Base-by-base conservation (phyloP, 805 yeast species). In the Kuraishia floccosa region DNA sequence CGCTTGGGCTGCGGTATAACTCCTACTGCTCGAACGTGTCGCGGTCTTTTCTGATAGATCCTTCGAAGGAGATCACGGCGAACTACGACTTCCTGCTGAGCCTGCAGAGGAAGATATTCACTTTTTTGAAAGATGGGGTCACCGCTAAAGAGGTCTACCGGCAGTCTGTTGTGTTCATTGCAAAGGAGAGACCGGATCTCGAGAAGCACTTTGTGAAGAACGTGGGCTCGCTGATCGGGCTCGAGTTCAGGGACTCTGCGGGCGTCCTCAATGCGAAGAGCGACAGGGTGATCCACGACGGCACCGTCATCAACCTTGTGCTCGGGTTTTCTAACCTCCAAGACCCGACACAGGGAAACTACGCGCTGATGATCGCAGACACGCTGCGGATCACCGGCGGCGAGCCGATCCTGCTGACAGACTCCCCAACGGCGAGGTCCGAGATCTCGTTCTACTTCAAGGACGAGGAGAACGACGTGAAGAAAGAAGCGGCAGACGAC, bases 41-140 rank as follows among this genome's bases (percentile, higher is more conserved):
- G 6, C 70, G 97, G 53, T 82, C 96, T 1, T 89, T 83, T 44
- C 63, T 89, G 50, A 83, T 89, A 46, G 94, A 84, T 50, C 96
- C 96, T 8, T 67, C 93, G 4, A 68, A 72, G 31, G 79, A 75
- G 39, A 76, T 84, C 63, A 89, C 81, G 41, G 58, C 63, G 32
- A 79, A 82, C 52, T 89, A 89, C 54, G 89, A 80, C 38, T 73
- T 82, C 44, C 60, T 87, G 41, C 54, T 83, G 34, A 65, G 65
- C 30, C 65, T 86, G 27, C 94, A 89, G 56, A 61, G 64, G 27
- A 71, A 73, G 46, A 68, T 84, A n/a, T 49, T 77, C 9, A 39
- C 60, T 13, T 52, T 71, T 21, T 59, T 85, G 42, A 80, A 70
- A 42, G 77, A 74, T 33, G 96, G 94, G 5, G 60, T 64, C 11